phyloP scores from a whole-genome alignment of 768 basidiomycete genomes.

The Paxillus rubicundulus region DNA sequence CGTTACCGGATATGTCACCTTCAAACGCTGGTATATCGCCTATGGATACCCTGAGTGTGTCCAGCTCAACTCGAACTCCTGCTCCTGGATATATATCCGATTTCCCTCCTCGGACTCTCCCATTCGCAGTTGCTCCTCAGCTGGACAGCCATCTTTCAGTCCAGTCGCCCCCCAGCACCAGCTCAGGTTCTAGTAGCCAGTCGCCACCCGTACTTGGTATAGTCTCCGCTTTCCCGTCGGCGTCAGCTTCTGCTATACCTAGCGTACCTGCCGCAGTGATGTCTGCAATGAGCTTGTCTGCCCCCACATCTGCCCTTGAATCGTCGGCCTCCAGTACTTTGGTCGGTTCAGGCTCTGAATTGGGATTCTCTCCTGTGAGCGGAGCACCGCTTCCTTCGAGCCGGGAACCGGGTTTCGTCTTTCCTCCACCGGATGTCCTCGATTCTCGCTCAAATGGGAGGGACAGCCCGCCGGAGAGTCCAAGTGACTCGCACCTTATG shows the following conservation, averaged over 20 bases:
- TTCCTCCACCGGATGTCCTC: constrained; percentile 24
- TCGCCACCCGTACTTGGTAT: constrained; percentile 39
- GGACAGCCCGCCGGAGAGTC: constrained; percentile 28
- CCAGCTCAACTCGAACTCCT: constrained; percentile 19
- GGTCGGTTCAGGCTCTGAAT: constrained; percentile 19
- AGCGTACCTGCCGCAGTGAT: background rate
- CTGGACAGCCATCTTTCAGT: constrained; percentile 33
- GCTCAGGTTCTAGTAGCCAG: constrained; percentile 28
- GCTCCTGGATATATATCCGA: constrained; percentile 42
- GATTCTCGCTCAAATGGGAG: constrained; percentile 17
- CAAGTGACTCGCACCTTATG: constrained; percentile 47
- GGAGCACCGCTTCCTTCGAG: constrained; percentile 3
- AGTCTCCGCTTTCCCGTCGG: constrained; percentile 31
- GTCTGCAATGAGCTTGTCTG: constrained; percentile 9
- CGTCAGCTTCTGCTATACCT: constrained; percentile 6
- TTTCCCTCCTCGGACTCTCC: constrained; percentile 33
- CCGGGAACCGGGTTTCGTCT: constrained; percentile 23
- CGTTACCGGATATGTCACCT: constrained; percentile 36
- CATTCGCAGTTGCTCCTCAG: constrained; percentile 39
- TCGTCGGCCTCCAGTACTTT: constrained; percentile 19
- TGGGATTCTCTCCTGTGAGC: constrained; percentile 24
- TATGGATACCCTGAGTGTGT: constrained; percentile 28
- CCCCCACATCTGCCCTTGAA: constrained; percentile 15
- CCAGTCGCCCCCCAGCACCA: constrained; percentile 20
- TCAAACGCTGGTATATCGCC: constrained; percentile 36